Conservation (phyloP, 768 basidiomycete species). For the Tylopilus sp. region DNA sequence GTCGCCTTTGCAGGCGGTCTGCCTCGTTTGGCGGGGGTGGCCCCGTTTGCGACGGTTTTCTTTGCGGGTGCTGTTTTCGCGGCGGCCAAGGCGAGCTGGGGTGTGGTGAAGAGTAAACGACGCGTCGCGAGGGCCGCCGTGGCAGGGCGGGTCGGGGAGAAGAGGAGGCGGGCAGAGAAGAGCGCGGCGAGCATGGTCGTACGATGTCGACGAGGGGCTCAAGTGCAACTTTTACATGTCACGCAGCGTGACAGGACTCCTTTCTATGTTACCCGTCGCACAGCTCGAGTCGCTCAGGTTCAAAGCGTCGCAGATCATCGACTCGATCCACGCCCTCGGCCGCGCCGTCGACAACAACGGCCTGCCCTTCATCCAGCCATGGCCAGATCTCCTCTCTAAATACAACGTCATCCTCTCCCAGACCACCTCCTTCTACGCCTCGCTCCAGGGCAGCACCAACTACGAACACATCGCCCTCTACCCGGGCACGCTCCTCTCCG, state of each 20-base stretch:
- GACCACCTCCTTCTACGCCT: slow-evolving; percentile 71
- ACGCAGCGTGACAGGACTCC: slow-evolving; percentile 16
- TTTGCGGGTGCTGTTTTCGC: no score
- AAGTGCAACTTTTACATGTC: slow-evolving; percentile 2
- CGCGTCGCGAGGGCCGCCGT: slow-evolving; percentile 10
- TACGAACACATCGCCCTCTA: slow-evolving; percentile 70
- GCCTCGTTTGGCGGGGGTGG: not conserved
- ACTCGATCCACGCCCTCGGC: slow-evolving; percentile 65
- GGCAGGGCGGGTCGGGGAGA: not conserved
- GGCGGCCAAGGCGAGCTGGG: slow-evolving; percentile 10
- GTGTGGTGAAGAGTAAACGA: slow-evolving; percentile 27
- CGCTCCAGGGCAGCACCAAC: slow-evolving; percentile 39
- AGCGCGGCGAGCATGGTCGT: slow-evolving; percentile 2
- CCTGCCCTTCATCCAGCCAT: slow-evolving; percentile 63
- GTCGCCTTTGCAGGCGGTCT: slow-evolving; percentile 2
- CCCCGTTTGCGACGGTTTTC: not conserved
- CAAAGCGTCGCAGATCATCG: slow-evolving; percentile 76
- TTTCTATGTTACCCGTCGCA: slow-evolving; percentile 45
- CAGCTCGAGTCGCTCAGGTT: slow-evolving; percentile 76
- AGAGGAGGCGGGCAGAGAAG: not conserved
- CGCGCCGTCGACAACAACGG: slow-evolving; percentile 59
- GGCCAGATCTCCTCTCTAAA: slow-evolving; percentile 85
- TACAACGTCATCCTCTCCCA: slow-evolving; percentile 84
- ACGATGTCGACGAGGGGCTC: not conserved
- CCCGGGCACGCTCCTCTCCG: slow-evolving; percentile 54